These are phyloP conservation scores for Botrytis galanthina DNA, from an alignment of 2,329 filamentous ascomycete species.

Conservation along the genomic window DNA sequence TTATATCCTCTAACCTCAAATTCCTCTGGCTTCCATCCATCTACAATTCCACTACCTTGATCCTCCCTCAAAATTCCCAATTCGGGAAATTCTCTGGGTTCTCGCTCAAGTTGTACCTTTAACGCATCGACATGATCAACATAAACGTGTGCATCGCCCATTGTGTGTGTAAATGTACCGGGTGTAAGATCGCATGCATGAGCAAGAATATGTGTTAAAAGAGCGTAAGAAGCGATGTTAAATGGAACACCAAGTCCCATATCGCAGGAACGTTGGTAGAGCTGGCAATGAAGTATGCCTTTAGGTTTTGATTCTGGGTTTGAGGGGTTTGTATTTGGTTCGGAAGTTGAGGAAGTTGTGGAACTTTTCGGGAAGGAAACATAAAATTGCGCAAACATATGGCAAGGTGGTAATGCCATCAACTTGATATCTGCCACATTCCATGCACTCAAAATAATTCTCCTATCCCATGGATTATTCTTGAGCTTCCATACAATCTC, in stretches of 20 bases:
- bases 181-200: slow-evolving; percentile 81
- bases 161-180: slow-evolving; percentile 86
- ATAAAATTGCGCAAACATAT: slow-evolving; percentile 96
- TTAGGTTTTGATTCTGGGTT: slow-evolving; percentile 40
- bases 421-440: slow-evolving; percentile 81
- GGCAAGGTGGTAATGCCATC: slow-evolving; percentile 92
- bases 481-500: slow-evolving; percentile 86
- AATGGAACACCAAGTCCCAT: slow-evolving; percentile 96
- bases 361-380: slow-evolving; percentile 34
- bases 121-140: slow-evolving; percentile 88
- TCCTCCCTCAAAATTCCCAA: slow-evolving; percentile 68
- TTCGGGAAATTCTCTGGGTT: slow-evolving; percentile 77
- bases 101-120: slow-evolving; percentile 72
- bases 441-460: slow-evolving; percentile 92
- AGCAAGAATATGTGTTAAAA: slow-evolving; percentile 93
- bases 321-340: background rate
- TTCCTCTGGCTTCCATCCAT: slow-evolving; percentile 86
- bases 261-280: slow-evolving; percentile 94
- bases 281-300: slow-evolving; percentile 76
- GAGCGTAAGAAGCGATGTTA: slow-evolving; percentile 92
- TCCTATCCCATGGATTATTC: slow-evolving; percentile 79
- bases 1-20: slow-evolving; percentile 86
- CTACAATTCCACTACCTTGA: slow-evolving; percentile 64
- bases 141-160: slow-evolving; percentile 99
- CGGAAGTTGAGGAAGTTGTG: background rate